Evolutionary conservation across 2,329 filamentous ascomycete species (phyloP), one percentile per base, ranked within the genome.

Genomic region (Colletotrichum sp.): DNA sequence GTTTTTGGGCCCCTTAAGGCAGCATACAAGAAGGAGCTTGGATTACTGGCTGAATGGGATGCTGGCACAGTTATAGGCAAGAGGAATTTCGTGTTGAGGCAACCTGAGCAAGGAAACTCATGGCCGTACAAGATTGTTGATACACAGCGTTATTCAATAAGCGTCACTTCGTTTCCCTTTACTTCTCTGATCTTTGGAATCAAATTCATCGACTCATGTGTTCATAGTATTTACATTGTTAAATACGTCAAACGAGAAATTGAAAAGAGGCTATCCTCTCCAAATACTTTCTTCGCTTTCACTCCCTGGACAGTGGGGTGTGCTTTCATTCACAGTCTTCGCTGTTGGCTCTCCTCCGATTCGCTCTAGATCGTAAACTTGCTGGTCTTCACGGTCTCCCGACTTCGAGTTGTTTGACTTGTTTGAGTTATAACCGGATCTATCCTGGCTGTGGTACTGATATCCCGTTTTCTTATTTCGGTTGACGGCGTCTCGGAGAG

Each of bases 241-340:
- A 57, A 57, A 57, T 57, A 3, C 57, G 12, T 59, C 18, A 59
- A 16, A 34, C 18, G 15, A 5, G 57, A n/a, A n/a, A 21, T 34
- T 34, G n/a, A 27, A 5, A 13, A 16, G 6, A 18, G 8, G 3
- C 9, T 33, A 71, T 36, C 27, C 43, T 36, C 69, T 58, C n/a
- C 65, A 36, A 11, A 67, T 71, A 67, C 69, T 71, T 11, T 71
- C 69, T 34, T 69, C 43, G 11, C 70, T 64, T 27, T 72, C 57
- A 8, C 70, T 72, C 9, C 47, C 65, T 5, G 70, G 63, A 11
- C 8, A 43, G 11, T 58, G 64, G 3, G 64, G 27, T 7, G 11
- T 69, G 34, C 18, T 21, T 11, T 63, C 21, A 6, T n/a, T 7
- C 33, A 58, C 29, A 3, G 66, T 72, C 29, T 38, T 38, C 4